Evolutionary conservation across 2,329 filamentous ascomycete genomes (phyloP).

Genomic region (Cladosporium austrohemisphaericum): DNA sequence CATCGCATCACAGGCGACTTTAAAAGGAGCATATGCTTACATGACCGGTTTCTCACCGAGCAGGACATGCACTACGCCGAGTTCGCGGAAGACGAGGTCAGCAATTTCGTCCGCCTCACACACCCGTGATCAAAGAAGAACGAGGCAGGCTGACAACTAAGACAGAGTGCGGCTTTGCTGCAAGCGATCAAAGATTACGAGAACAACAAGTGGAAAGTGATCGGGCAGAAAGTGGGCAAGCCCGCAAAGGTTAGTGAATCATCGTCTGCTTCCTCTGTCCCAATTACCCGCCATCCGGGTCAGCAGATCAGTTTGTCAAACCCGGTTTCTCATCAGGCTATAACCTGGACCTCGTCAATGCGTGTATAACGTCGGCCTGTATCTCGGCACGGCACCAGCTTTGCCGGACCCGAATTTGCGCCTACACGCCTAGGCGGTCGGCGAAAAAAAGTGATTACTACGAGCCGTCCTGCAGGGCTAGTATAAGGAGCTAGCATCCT

Average conservation of each 20-base stretch:
- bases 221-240: constrained; percentile 94
- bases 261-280: neutral
- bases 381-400: too few relatives aligned
- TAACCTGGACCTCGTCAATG: too few relatives aligned
- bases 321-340: too few relatives aligned
- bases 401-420: too few relatives aligned
- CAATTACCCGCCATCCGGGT: too few relatives aligned
- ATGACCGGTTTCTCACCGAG: neutral
- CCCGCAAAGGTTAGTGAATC: constrained; percentile 73
- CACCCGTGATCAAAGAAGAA: constrained; percentile 6
- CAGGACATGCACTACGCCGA: constrained; percentile 99
- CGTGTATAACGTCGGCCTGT: too few relatives aligned
- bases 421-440: too few relatives aligned
- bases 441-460: too few relatives aligned
- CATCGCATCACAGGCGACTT: too few relatives aligned
- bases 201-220: constrained; percentile 97
- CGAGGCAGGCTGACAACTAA: constrained; percentile 9
- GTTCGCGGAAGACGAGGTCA: constrained; percentile 94
- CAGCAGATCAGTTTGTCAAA: too few relatives aligned
- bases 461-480: too few relatives aligned
- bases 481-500: too few relatives aligned
- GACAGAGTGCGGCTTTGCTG: constrained; percentile 71
- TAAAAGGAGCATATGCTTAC: constrained; percentile 14
- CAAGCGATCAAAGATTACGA: constrained; percentile 98
- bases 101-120: constrained; percentile 41